Evolutionary conservation across 495 filamentous ascomycete genomes (phyloP).

Genomic region (Delitschia confertaspora): DNA sequence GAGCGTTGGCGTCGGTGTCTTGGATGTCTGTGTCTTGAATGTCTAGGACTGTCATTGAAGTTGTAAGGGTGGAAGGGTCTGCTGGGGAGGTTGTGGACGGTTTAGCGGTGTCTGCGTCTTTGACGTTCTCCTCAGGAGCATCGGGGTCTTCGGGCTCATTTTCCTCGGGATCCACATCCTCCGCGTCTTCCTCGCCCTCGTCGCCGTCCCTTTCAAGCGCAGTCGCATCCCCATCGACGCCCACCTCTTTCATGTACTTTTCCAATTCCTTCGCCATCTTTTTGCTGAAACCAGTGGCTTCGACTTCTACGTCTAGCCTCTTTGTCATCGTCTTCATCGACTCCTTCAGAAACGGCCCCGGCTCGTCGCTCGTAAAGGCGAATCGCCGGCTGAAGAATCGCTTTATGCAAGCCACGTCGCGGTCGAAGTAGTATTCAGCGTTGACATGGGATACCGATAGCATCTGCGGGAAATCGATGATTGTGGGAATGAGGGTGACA

Average conservation of each 20-base stretch:
- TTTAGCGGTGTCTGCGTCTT: neutral
- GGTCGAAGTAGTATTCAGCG: conserved; percentile 90
- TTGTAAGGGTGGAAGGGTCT: conserved; percentile 4
- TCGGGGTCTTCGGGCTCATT: neutral
- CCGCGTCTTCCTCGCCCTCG: conserved; percentile 13
- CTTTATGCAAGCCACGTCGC: conserved; percentile 91
- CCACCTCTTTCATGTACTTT: conserved; percentile 70
- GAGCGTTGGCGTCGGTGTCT: no score
- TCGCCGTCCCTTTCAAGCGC: conserved; percentile 28
- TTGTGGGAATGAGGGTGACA: conserved; percentile 51
- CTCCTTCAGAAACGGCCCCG: conserved; percentile 76
- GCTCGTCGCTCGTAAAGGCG: conserved; percentile 70
- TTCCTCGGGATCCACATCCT: conserved; percentile 14
- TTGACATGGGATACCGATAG: conserved; percentile 90
- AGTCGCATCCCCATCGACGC: conserved; percentile 49
- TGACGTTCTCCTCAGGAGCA: neutral
- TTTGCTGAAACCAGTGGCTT: conserved; percentile 89
- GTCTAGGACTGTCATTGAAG: conserved; percentile 20
- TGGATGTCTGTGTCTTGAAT: conserved; percentile 22
- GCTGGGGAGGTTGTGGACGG: neutral
- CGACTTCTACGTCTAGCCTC: conserved; percentile 64
- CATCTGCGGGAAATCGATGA: conserved; percentile 99
- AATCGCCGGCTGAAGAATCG: conserved; percentile 83
- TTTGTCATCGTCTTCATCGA: conserved; percentile 64
- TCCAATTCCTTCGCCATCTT: conserved; percentile 94